Evolutionary conservation across 257 asterid genomes (phyloP), one percentile per base, ranked within the genome.

Genomic region (Solanum pinnatisectum): DNA sequence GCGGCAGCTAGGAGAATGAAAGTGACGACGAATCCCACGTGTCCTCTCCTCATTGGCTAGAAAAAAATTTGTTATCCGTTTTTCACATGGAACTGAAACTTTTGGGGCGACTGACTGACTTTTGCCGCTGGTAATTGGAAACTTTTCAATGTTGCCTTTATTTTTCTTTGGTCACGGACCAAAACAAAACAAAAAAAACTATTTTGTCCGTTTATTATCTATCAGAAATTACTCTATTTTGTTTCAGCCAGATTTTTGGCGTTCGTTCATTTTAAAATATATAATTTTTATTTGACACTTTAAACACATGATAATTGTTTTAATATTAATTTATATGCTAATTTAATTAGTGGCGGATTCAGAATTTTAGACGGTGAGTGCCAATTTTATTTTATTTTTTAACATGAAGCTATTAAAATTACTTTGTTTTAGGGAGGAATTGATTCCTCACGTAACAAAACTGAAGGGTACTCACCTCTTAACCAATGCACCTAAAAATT

Each of bases 41-140:
- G 94, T 88, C 91, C 83, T 88, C 93, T 93, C 87, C 93, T 92
- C 98, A 96, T 96, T 91, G 89, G 90, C 4, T 67, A 78, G 18
- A 35, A 13, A 56, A 14, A 39, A 52, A 60, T 5, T 30, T 4
- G 32, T 27, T 60, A 56, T 12, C 37, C 15, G 63, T 84, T 87
- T 36, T 77, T 70, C 83, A 30, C 68, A 42, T n/a, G 70, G 25
- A 86, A 18, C 25, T 7, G 74, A 3, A 83, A 60, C 25, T 9
- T 79, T 46, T 79, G 65, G 25, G 67, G 16, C 3, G 12, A 40
- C 84, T 4, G 85, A 77, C 33, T 39, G 79, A 35, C 5, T 35
- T 22, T 79, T 79, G 85, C 40, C 25, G 68, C 35, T 82, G 12
- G 86, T 22, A 49, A 2, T 81, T 81, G 30, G 67, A 49, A 46